Evolutionary conservation across 2,329 filamentous ascomycete species (phyloP).

Genomic region (Verticillium albo-atrum): DNA sequence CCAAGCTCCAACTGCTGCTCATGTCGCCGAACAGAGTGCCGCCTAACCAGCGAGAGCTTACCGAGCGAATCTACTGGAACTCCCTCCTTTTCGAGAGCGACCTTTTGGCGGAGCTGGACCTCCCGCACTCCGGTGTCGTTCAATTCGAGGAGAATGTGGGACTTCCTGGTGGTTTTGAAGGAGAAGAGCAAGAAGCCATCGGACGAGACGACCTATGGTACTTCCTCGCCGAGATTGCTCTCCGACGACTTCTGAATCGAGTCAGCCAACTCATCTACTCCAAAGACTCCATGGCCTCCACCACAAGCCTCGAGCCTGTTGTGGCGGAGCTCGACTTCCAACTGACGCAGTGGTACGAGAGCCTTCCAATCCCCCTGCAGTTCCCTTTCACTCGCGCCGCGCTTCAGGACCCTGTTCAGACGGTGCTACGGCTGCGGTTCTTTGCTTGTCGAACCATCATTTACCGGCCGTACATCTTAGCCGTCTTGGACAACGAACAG

Average conservation of each 20-base stretch:
- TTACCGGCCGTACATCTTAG: constrained; percentile 77
- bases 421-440: constrained; percentile 73
- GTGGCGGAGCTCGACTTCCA: constrained; percentile 79
- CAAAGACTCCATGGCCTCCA: constrained; percentile 66
- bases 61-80: constrained; percentile 82
- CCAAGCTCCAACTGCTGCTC: constrained; percentile 74
- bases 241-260: constrained; percentile 71
- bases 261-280: constrained; percentile 78
- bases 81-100: constrained; percentile 76
- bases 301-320: constrained; percentile 70
- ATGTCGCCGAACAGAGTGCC: constrained; percentile 70
- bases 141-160: constrained; percentile 78
- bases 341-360: constrained; percentile 80
- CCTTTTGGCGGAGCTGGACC: constrained; percentile 71
- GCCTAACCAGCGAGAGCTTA: constrained; percentile 65
- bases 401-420: constrained; percentile 70
- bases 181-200: constrained; percentile 58
- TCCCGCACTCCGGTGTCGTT: constrained; percentile 78
- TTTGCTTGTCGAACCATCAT: constrained; percentile 85
- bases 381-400: constrained; percentile 68
- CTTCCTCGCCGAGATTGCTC: constrained; percentile 76
- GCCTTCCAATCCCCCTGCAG: constrained; percentile 67
- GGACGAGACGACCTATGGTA: constrained; percentile 81
- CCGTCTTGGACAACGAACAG: constrained; percentile 73
- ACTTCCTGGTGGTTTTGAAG: constrained; percentile 72